These are phyloP conservation scores for Hypomontagnella monticulosa DNA, from an alignment of 495 filamentous ascomycete species.

Conservation along the genomic window DNA sequence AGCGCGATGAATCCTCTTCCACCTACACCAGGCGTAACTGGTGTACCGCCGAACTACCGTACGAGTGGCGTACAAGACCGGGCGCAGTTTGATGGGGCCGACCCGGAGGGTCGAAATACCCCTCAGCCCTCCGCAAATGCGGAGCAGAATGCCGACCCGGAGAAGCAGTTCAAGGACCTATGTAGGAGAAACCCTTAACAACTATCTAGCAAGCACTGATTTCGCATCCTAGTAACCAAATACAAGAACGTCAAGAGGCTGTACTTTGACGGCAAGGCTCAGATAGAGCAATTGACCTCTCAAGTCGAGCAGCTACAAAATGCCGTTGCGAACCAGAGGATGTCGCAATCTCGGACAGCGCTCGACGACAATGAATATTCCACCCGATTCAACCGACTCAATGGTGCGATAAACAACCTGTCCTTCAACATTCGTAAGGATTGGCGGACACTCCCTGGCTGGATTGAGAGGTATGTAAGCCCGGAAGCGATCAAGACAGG, in stretches of 20 bases:
- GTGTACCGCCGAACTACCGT: conserved; percentile 51
- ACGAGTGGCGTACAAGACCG: conserved; percentile 47
- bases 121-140: conserved; percentile 64
- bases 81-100: conserved; percentile 51
- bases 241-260: conserved; percentile 98
- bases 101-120: conserved; percentile 65
- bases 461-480: conserved; percentile 82
- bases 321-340: conserved; percentile 91
- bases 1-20: conserved; percentile 53
- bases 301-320: conserved; percentile 97
- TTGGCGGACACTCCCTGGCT: conserved; percentile 81
- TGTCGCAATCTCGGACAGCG: conserved; percentile 92
- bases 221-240: conserved; percentile 73
- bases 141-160: conserved; percentile 63
- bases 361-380: conserved; percentile 96
- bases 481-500: conserved; percentile 81
- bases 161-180: conserved; percentile 70
- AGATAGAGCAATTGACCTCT: conserved; percentile 84
- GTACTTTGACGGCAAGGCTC: conserved; percentile 93
- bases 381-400: conserved; percentile 88
- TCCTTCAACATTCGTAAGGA: conserved; percentile 95
- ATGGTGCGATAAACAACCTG: conserved; percentile 93
- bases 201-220: conserved; percentile 19
- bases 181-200: conserved; percentile 59
- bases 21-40: conserved; percentile 48